A percentile compares a stretch with the other conserved stretches of the same genome.
These are phyloP conservation scores for Trifolium dubium DNA, from an alignment of 306 rosid species.

Conservation along the genomic window DNA sequence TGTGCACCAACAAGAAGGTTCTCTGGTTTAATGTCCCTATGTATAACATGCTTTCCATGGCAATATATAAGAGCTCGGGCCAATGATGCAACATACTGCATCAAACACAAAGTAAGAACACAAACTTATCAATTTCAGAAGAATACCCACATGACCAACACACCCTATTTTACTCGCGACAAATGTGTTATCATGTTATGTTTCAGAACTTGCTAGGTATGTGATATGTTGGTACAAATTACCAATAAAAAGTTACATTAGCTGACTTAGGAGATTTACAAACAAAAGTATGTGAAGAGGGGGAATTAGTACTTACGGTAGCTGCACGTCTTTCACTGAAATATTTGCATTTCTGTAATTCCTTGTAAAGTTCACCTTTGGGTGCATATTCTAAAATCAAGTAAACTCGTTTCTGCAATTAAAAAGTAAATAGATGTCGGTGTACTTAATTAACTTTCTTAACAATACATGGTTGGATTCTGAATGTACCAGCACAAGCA, in stretches of 20 bases:
- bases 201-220: neutral
- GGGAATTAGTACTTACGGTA: constrained; percentile 63
- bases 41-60: constrained; percentile 99
- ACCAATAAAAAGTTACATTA: neutral
- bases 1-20: constrained; percentile 94
- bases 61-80: constrained; percentile 98
- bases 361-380: constrained; percentile 98
- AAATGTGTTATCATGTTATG: neutral
- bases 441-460: constrained; percentile 3
- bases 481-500: constrained; percentile 13
- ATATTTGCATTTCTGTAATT: constrained; percentile 91
- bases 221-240: neutral
- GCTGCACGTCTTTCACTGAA: constrained; percentile 99
- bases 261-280: neutral
- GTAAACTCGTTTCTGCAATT: constrained; percentile 90
- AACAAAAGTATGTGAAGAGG: neutral
- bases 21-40: constrained; percentile 97
- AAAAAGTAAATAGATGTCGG: constrained; percentile 25
- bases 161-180: neutral
- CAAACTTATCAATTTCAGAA: constrained; percentile 20
- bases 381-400: constrained; percentile 95
- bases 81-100: constrained; percentile 92
- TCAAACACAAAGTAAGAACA: constrained; percentile 38
- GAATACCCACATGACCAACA: constrained; percentile 22
- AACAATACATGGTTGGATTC: neutral